Base-by-base conservation (phyloP, 495 filamentous ascomycete species). In the Saxophila tyrrhenica region DNA sequence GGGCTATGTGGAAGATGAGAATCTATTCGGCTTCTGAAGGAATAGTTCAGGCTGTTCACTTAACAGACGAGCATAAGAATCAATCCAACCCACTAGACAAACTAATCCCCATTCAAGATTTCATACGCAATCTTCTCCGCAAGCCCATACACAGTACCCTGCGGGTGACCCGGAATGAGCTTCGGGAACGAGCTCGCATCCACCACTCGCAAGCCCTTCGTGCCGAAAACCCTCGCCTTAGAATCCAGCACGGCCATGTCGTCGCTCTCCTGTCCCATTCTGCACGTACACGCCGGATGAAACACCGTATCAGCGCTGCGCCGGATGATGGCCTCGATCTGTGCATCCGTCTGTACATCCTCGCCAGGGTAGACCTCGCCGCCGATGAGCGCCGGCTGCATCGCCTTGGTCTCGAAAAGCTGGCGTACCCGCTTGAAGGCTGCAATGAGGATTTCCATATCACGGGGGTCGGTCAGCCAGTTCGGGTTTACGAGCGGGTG, bases 121-220 rank as follows among this genome's bases (percentile, higher is more conserved):
- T 74, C 69, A 21, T 71, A 68, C 1, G 77, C 77, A 60, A 83
- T 80, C 67, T 82, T 83, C 67, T 83, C 78, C 7, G 78, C 80
- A 2, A 83, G 65, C 68, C 73, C 75, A 39, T 66, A 73, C 65
- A 63, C 48, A 1, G 54, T 64, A 25, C 48, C 52, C 60, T 74
- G 69, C 11, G 78, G 80, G 64, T 81, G 77, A 0, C 78, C 79
- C 0, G 80, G 78, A 0, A 54, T 84, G 79, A 20, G 74, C 63
- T 39, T 72, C 73, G 29, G 29, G 29, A 35, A 35, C 29, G 29
- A 35, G 13, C 13, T 13, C 1, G 76, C 77, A 67, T 85, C 82
- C 2, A 84, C 78, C 15, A 83, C 75, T 17, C 80, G 69, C 55
- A 83, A 54, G 0, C 68, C 65, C 2, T 64, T 61, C 2, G 81